Base-by-base conservation (phyloP, 305 asterid species). In the Stenogyne calaminthoides region DNA sequence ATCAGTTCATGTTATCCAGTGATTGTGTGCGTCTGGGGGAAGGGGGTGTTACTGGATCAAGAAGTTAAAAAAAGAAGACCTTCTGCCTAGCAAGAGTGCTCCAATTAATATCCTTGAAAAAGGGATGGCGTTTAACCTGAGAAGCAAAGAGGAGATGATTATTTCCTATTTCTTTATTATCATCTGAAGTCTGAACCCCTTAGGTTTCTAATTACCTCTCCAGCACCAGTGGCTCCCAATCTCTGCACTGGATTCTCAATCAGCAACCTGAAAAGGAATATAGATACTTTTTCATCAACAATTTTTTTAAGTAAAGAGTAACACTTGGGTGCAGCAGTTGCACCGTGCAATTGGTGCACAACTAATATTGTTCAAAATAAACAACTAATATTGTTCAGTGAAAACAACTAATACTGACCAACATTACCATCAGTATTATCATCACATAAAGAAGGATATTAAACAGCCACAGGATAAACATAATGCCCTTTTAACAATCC, bases 161-260 rank as follows among this genome's bases (percentile, higher is more conserved):
- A 71, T 39, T 80, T 44, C 60, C 22, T 18, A 22, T 15, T 68
- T 54, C 19, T 25, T 68, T 49, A 59, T 22, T 40, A 79, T 54
- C 58, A 73, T 56, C 70, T 34, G 71, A 56, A 77, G n/a, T n/a
- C n/a, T n/a, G n/a, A n/a, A 16, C 61, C 68, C 51, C 32, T 73
- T 75, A 59, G 64, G 57, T 74, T 71, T 71, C 67, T 16, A 27
- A 25, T 76, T 77, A 92, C 99, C 97, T 95, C 97, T 68, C 81
- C 85, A 64, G 97, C 85, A 44, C 99, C 99, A 19, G 97, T 89
- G 47, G 96, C 92, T 73, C 99, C 99, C 79, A 95, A 81, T 84
- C 97, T 86, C 85, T 95, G 97, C 74, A 87, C 87, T 16, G 99
- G 95, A 81, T 87, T 92, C 77, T 89, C 98, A 69, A 76, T 89